Base-by-base conservation (phyloP, 192 early-diverging fungal species). In the Kappamyces sp. region DNA sequence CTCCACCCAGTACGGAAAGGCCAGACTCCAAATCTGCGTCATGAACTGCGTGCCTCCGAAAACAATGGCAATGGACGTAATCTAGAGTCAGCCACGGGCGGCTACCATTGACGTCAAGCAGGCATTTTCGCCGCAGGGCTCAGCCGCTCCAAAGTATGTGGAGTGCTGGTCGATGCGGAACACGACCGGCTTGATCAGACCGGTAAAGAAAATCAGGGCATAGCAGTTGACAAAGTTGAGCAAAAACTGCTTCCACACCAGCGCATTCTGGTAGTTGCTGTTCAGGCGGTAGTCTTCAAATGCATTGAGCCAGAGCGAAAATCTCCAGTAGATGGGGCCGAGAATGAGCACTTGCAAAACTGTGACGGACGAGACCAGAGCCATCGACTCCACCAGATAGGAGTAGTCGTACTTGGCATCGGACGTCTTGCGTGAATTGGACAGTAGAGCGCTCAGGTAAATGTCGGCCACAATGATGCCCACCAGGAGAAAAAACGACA, bases 171-270 rank as follows among this genome's bases (percentile, higher is more conserved):
- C 6, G 13, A 23, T 9, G 13, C 5, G 10, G 6, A 6, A 9
- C 37, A 65, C 32, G 39, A 47, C 13, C 23, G 59, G 59, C 32
- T 44, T 40, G 5, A 65, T 38, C 12, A 65, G 39, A 36, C 55
- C 63, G 15, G 35, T 62, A 46, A 41, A 64, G 52, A 61, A 61
- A 49, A 67, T 40, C 8, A 51, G 41, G 32, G 42, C 40, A 47
- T 68, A 68, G 64, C 38, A 44, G 40, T 68, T 68, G 33, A 68
- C n/a, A 34, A 68, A 68, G 42, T 55, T 54, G 55, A 68, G 33
- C 3, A 50, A 31, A 8, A 9, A 68, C 8, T 61, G 34, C 47
- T 68, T 68, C 41, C 23, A 37, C 15, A 52, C 36, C 3, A 68
- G 42, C 37, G 62, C 54, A 33, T 68, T 43, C 37, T 61, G 38